Percentiles rank a stretch among this genome's conserved stretches.
phyloP scores from a whole-genome alignment of 768 basidiomycete species.

The Leccinum arenicola region DNA sequence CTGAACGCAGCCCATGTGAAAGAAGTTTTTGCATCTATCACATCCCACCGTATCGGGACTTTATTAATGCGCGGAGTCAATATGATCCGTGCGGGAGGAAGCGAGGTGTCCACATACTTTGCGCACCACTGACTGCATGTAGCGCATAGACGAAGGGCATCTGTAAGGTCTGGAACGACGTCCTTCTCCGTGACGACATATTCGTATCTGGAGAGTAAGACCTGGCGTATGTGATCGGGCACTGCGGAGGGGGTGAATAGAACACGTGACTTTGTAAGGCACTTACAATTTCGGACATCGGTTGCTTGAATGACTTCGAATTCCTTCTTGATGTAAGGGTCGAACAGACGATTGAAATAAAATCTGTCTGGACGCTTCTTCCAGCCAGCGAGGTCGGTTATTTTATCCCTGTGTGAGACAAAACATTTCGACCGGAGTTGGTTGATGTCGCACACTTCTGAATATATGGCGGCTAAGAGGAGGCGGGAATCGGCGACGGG shows the following conservation, averaged over 20 bases:
- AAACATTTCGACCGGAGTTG: slow-evolving; percentile 91
- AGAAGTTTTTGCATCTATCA: slow-evolving; percentile 88
- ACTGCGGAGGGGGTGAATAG: slow-evolving; percentile 44
- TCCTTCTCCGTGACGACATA: slow-evolving; percentile 96
- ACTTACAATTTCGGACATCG: slow-evolving; percentile 85
- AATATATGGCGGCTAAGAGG: slow-evolving; percentile 93
- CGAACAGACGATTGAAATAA: slow-evolving; percentile 94
- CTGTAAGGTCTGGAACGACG: slow-evolving; percentile 85
- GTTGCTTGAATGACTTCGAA: slow-evolving; percentile 91
- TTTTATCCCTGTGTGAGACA: slow-evolving; percentile 94
- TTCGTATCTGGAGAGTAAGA: slow-evolving; percentile 81
- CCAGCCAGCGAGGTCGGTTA: slow-evolving; percentile 89
- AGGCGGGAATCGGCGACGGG: slow-evolving; percentile 88
- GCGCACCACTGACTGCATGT: slow-evolving; percentile 89
- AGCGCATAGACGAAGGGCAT: slow-evolving; percentile 79
- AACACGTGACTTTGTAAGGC: slow-evolving; percentile 21
- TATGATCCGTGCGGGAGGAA: slow-evolving; percentile 15
- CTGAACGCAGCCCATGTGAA: slow-evolving; percentile 93
- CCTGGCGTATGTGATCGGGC: slow-evolving; percentile 75
- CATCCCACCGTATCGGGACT: slow-evolving; percentile 87
- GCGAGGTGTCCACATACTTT: slow-evolving; percentile 50
- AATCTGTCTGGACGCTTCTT: slow-evolving; percentile 94
- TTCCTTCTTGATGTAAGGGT: slow-evolving; percentile 97
- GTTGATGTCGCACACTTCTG: slow-evolving; percentile 92
- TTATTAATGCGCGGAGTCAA: slow-evolving; percentile 26